Base-by-base conservation (phyloP, 108 stramenopile species). In the Cylindrotheca closterium region DNA sequence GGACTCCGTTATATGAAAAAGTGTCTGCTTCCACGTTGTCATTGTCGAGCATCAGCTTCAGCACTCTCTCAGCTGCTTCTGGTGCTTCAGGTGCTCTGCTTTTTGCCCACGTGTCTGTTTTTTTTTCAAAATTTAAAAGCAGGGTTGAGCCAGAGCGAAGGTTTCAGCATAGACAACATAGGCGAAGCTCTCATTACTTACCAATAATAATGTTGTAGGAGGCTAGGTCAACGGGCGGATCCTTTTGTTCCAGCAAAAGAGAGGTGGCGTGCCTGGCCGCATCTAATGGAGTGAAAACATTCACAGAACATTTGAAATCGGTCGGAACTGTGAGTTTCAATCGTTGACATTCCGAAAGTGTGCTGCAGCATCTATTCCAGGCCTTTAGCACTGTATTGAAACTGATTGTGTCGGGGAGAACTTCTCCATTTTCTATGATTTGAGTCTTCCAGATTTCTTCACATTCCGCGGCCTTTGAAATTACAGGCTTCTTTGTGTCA, bases 1-100 rank as follows among this genome's bases (percentile, higher is more conserved):
- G 68, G 23, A 89, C 79, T 15, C 58, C 55, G 57, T 72, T 72
- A 70, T 79, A 87, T 26, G 81, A 79, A 48, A 77, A 71, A 0
- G 79, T 79, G 58, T 82, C 79, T 15, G 78, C 67, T 65, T 69
- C 26, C 19, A 79, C 5, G 2, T 33, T 5, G 24, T 63, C 32
- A 25, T 59, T 25, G 7, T 71, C 55, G 27, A 58, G 45, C 60
- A 78, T 60, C 27, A 57, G 58, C 28, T 34, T 58, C 53, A 78
- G 51, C 49, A 78, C 37, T 17, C 63, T 47, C 63, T 78, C 77
- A 17, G 50, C 65, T 0, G 49, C 58, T 12, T 66, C 48, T 0
- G 69, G 63, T 33, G 65, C 52, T 47, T 78, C 77, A 7, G 46
- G 21, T 21, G 51, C 54, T 2, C 65, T 31, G 31, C 65, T 67